Evolutionary conservation across 164 flowering plant species (phyloP).

Genomic region (Cinnamomum chago): DNA sequence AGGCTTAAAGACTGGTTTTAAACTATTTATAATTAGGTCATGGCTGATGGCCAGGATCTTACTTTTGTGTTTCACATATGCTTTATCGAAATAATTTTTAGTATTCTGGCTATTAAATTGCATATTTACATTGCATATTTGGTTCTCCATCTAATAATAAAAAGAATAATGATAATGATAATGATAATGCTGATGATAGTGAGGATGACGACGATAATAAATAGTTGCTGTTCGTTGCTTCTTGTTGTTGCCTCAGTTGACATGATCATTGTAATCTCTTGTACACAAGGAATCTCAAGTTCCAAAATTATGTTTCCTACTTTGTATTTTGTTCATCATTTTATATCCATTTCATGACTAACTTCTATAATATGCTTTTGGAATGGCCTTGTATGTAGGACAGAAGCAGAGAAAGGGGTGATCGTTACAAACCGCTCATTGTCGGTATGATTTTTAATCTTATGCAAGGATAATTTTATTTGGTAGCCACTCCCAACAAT

Average conservation of each 20-base stretch:
- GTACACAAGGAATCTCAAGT: too few relatives aligned
- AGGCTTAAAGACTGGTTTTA: too few relatives aligned
- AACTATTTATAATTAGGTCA: too few relatives aligned
- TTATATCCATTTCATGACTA: background rate
- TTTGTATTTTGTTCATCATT: background rate
- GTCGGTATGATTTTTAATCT: slow-evolving; percentile 33
- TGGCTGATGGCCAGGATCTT: too few relatives aligned
- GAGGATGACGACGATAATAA: background rate
- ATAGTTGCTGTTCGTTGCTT: background rate
- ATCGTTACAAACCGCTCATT: slow-evolving; percentile 86
- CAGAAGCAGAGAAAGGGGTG: slow-evolving; percentile 93
- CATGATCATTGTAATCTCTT: background rate
- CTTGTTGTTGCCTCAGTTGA: too few relatives aligned
- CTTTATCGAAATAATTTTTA: too few relatives aligned
- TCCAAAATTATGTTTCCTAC: background rate
- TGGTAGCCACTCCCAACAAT: background rate
- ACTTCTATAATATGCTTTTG: background rate
- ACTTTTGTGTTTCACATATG: too few relatives aligned
- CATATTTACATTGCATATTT: too few relatives aligned
- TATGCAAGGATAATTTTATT: background rate
- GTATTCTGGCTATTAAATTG: too few relatives aligned
- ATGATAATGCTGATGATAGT: background rate
- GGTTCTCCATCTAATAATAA: too few relatives aligned
- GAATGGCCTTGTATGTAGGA: slow-evolving; percentile 42
- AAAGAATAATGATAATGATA: too few relatives aligned